Percentiles rank a stretch among this genome's conserved stretches.
Evolutionary conservation across 768 basidiomycete species (phyloP).

Genomic region (Tulasnella sp.): DNA sequence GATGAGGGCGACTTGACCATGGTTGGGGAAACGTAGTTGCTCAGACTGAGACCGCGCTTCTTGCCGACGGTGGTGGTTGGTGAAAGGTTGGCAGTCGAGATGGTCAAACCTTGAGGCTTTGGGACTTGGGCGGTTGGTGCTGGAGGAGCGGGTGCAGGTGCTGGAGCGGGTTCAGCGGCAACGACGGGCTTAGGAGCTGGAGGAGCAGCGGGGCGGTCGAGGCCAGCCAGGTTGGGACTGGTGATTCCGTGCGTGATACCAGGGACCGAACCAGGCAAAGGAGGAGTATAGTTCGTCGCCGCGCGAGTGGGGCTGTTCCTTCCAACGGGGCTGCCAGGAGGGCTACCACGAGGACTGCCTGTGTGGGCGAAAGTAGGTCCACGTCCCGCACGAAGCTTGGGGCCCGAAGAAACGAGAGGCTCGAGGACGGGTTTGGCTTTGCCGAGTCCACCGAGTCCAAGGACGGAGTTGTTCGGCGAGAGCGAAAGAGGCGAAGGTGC

Average conservation of each 20-base stretch:
- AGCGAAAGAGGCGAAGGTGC: neutral
- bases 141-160: neutral
- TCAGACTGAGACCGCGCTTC: slow-evolving; percentile 11
- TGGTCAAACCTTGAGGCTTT: neutral
- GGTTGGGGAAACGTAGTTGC: slow-evolving; percentile 7
- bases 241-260: neutral
- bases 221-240: neutral
- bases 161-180: neutral
- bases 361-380: slow-evolving; percentile 9
- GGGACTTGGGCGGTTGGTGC: neutral
- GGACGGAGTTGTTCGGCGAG: neutral
- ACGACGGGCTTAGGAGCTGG: neutral
- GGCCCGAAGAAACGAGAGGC: neutral
- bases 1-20: slow-evolving; percentile 8
- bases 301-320: neutral
- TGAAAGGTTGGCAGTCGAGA: slow-evolving; percentile 5
- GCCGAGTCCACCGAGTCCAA: neutral
- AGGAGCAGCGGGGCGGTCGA: neutral
- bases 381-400: slow-evolving; percentile 9
- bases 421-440: slow-evolving; percentile 3
- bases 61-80: slow-evolving; percentile 6
- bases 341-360: neutral
- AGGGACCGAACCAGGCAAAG: slow-evolving; percentile 5
- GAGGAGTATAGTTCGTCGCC: slow-evolving; percentile 13
- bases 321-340: slow-evolving; percentile 15